phyloP scores from a whole-genome alignment of 2,329 filamentous ascomycete species.

The Alternaria sp. region DNA sequence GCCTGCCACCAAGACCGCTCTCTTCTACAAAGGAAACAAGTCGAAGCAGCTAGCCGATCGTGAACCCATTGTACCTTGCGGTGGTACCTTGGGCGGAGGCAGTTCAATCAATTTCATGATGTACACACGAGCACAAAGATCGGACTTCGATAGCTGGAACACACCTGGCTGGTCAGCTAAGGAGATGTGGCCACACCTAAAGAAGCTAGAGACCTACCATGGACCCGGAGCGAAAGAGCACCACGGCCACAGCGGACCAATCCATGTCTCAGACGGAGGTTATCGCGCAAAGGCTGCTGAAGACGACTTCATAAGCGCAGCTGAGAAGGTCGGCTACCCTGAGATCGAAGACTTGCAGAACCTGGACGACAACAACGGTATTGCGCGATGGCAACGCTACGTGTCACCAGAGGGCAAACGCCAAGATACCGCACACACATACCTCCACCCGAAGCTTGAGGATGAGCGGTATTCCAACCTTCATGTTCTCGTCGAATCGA shows the following conservation, averaged over 20 bases:
- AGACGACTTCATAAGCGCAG: slow-evolving; percentile 59
- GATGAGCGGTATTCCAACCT: slow-evolving; percentile 62
- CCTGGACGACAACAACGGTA: slow-evolving; percentile 53
- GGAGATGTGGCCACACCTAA: slow-evolving; percentile 61
- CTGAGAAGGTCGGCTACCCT: slow-evolving; percentile 56
- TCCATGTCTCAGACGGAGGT: slow-evolving; percentile 61
- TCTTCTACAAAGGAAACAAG: slow-evolving; percentile 60
- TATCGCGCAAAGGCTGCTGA: slow-evolving; percentile 51
- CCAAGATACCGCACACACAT: slow-evolving; percentile 64
- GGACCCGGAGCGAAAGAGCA: slow-evolving; percentile 51
- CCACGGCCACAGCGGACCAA: slow-evolving; percentile 63
- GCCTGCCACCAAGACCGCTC: slow-evolving; percentile 57
- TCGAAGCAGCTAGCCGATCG: slow-evolving; percentile 55
- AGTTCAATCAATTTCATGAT: slow-evolving; percentile 51
- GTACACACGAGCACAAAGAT: slow-evolving; percentile 54
- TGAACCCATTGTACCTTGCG: slow-evolving; percentile 52
- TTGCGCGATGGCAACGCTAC: slow-evolving; percentile 57
- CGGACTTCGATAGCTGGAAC: slow-evolving; percentile 61
- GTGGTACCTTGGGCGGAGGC: slow-evolving; percentile 67
- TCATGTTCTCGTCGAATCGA: slow-evolving; percentile 63
- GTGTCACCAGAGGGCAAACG: slow-evolving; percentile 59
- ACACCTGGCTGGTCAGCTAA: slow-evolving; percentile 59
- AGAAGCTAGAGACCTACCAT: slow-evolving; percentile 66
- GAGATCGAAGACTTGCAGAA: slow-evolving; percentile 62
- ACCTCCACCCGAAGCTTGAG: slow-evolving; percentile 60